These are phyloP conservation scores for Aurinia saxatilis DNA, from an alignment of 345 rosid genomes.

Conservation along the genomic window DNA sequence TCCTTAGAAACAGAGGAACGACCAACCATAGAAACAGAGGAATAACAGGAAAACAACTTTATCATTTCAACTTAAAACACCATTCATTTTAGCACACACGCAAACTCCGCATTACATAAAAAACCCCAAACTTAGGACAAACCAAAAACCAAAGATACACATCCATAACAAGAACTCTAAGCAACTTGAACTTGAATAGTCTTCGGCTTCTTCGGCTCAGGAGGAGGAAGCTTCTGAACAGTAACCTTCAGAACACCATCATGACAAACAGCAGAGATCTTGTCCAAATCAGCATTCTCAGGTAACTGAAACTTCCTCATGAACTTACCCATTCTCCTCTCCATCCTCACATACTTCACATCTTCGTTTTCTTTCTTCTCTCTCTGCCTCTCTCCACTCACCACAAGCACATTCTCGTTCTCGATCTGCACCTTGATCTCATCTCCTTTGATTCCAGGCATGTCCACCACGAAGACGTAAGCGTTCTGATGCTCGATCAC, in stretches of 20 bases:
- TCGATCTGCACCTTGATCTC: constrained; percentile 76
- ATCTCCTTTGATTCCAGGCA: constrained; percentile 69
- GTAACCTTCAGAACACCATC: constrained; percentile 77
- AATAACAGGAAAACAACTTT: no score
- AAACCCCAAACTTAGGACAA: background rate
- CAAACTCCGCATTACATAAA: background rate
- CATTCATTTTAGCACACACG: background rate
- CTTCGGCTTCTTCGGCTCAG: constrained; percentile 70
- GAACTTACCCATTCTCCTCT: constrained; percentile 68
- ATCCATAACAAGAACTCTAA: constrained; percentile 11
- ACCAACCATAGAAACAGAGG: no score
- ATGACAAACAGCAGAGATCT: constrained; percentile 50
- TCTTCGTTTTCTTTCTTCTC: constrained; percentile 53
- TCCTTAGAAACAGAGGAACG: no score
- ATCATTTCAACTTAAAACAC: no score
- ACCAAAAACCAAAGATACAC: background rate
- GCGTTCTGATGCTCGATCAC: constrained; percentile 50
- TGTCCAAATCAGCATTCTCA: constrained; percentile 58
- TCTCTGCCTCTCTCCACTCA: constrained; percentile 56
- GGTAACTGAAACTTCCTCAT: constrained; percentile 71
- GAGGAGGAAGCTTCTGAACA: constrained; percentile 70
- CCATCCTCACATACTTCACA: constrained; percentile 65
- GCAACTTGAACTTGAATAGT: constrained; percentile 71
- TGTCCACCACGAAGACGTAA: constrained; percentile 59
- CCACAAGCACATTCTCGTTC: constrained; percentile 57